Percentiles rank a stretch among this genome's conserved stretches.
These are phyloP conservation scores for Patellaria atrata DNA, from an alignment of 495 filamentous ascomycete species.

Conservation along the genomic window DNA sequence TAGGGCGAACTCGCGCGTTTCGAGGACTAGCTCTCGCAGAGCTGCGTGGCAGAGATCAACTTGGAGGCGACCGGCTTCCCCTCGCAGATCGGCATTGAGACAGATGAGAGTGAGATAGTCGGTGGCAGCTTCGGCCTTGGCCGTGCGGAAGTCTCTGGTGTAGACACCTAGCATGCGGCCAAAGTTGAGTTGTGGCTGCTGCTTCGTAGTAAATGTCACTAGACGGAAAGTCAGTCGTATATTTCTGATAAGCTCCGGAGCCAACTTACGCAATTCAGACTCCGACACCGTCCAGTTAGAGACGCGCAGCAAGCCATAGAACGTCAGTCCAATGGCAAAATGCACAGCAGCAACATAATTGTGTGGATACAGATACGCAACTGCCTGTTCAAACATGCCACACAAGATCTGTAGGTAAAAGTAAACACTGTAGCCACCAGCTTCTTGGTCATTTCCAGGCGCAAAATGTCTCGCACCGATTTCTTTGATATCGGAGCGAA, in stretches of 20 bases:
- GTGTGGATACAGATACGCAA: slow-evolving; percentile 77
- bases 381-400: slow-evolving; percentile 90
- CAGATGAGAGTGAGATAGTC: slow-evolving; percentile 91
- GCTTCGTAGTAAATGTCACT: slow-evolving; percentile 58
- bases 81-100: slow-evolving; percentile 73
- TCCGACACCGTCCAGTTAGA: slow-evolving; percentile 53
- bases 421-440: slow-evolving; percentile 71
- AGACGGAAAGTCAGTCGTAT: slow-evolving; percentile 24
- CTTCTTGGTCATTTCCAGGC: slow-evolving; percentile 48
- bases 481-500: slow-evolving; percentile 69
- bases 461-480: slow-evolving; percentile 82
- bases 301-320: slow-evolving; percentile 81
- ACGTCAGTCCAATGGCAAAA: slow-evolving; percentile 78
- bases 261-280: slow-evolving; percentile 55
- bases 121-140: slow-evolving; percentile 69
- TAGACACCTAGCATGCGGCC: slow-evolving; percentile 86
- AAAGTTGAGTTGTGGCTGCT: slow-evolving; percentile 84
- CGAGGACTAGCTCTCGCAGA: slow-evolving; percentile 84
- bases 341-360: slow-evolving; percentile 86
- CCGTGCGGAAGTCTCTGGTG: slow-evolving; percentile 85
- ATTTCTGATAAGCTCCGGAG: slow-evolving; percentile 5
- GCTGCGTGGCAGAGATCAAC: slow-evolving; percentile 78
- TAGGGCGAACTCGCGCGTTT: slow-evolving; percentile 85
- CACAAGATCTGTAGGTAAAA: slow-evolving; percentile 83
- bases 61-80: slow-evolving; percentile 59